Evolutionary conservation across 2,329 filamentous ascomycete species (phyloP).

Genomic region (Pyricularia pennisetigena): DNA sequence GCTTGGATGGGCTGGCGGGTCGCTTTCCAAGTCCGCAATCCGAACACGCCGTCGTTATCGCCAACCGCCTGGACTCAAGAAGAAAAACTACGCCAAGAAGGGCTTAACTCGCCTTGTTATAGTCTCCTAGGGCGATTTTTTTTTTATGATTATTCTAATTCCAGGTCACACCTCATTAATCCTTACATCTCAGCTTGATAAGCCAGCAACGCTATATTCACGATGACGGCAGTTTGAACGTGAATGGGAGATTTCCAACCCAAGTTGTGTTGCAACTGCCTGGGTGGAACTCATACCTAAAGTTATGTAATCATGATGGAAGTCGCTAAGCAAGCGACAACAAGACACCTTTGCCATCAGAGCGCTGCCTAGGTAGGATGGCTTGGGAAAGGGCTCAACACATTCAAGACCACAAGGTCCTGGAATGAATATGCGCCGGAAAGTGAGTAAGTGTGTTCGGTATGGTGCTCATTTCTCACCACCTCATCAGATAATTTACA

Average conservation of each 20-base stretch:
- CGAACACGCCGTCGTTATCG: neutral
- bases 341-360: neutral
- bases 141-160: neutral
- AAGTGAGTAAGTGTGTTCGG: neutral
- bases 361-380: neutral
- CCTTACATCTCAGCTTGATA: neutral
- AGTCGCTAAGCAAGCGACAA: neutral
- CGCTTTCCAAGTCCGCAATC: neutral
- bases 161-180: neutral
- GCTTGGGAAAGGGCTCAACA: neutral
- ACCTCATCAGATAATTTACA: neutral
- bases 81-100: neutral
- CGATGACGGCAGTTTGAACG: neutral
- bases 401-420: neutral
- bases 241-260: neutral
- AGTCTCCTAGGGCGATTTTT: neutral
- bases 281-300: neutral
- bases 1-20: neutral
- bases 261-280: neutral
- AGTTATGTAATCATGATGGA: neutral
- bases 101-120: neutral
- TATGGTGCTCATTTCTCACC: neutral
- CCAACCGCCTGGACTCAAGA: neutral
- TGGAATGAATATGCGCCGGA: neutral
- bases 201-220: neutral